These are phyloP conservation scores for Aspergillus glaucus DNA, from an alignment of 2,329 filamentous ascomycete genomes.

Conservation along the genomic window DNA sequence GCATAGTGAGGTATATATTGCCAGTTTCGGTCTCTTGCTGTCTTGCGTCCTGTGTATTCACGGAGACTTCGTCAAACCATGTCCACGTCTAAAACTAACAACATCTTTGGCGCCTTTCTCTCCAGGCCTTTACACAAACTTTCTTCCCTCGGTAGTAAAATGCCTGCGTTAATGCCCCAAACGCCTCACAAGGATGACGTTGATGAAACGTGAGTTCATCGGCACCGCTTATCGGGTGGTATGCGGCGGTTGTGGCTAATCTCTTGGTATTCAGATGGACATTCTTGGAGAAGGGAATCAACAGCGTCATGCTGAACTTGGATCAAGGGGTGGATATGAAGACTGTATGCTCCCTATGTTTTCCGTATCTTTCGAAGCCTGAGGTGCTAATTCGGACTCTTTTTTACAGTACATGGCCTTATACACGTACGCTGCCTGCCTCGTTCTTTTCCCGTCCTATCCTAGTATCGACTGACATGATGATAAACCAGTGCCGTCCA, in stretches of 20 bases:
- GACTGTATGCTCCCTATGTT: constrained; percentile 51
- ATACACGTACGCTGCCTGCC: constrained; percentile 60
- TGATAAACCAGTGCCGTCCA: constrained; percentile 65
- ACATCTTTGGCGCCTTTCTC: neutral
- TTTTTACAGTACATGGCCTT: constrained; percentile 75
- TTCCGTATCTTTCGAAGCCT: neutral
- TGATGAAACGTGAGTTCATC: constrained; percentile 54
- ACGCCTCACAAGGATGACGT: constrained; percentile 54
- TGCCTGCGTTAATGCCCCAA: constrained; percentile 35
- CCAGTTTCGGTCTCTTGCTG: neutral
- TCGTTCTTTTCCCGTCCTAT: constrained; percentile 17
- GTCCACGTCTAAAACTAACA: constrained; percentile 2
- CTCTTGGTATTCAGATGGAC: constrained; percentile 59
- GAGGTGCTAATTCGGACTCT: neutral
- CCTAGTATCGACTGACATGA: constrained; percentile 7
- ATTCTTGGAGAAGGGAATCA: constrained; percentile 81
- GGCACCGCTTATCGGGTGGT: neutral
- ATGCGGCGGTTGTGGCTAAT: constrained; percentile 11
- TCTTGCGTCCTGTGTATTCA: too few relatives aligned
- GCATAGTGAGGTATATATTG: neutral
- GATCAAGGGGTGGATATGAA: constrained; percentile 91
- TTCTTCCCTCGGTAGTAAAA: constrained; percentile 12
- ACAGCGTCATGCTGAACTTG: constrained; percentile 87
- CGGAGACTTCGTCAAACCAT: neutral
- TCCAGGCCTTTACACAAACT: neutral